Base-by-base conservation (phyloP, 305 asterid species). In the Solanum aculeatissimum region DNA sequence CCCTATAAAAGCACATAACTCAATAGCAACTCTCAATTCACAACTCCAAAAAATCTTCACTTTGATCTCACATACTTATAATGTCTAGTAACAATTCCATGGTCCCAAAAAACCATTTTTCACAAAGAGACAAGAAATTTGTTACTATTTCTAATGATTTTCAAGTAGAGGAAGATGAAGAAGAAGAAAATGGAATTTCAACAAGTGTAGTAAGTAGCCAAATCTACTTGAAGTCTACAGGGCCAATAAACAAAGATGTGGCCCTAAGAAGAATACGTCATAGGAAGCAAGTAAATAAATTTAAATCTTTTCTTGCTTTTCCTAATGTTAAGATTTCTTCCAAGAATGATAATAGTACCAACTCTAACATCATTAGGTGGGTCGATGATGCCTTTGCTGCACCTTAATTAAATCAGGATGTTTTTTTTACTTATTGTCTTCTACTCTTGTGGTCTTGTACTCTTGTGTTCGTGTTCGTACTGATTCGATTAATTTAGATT, bases 361-460 rank as follows among this genome's bases (percentile, higher is more conserved):
- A 40, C 69, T 65, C 43, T 9, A 87, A 29, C 21, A 85, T 89
- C 10, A 88, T 65, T 65, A 29, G 84, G 86, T 92, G 93, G 95
- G 90, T 70, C 13, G 95, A 92, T 74, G 92, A 92, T 85, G 89
- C 95, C 84, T 92, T 89, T 90, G 91, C 92, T 60, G 92, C 94
- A 38, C 93, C 90, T 53, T 91, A 87, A 18, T 43, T 35, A 35
- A 5, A 35, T 35, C 3, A 40, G 9, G 45, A 40, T 40, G 45
- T 40, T 8, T 40, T 40, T 4, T 40, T 40, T 1, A 8, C 45
- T 40, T 35, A 35, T 35, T 35, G 40, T 35, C 40, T 35, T 35
- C 7, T 35, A 0, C 40, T 35, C 40, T 40, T 32, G 4, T 32
- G 2, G 38, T 32, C 38, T 32, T 32, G 38, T 4, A 32, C 38